Percentiles rank a stretch among this genome's conserved stretches.
Evolutionary conservation across 495 filamentous ascomycete genomes (phyloP).

Genomic region (Endocarpon pusillum): DNA sequence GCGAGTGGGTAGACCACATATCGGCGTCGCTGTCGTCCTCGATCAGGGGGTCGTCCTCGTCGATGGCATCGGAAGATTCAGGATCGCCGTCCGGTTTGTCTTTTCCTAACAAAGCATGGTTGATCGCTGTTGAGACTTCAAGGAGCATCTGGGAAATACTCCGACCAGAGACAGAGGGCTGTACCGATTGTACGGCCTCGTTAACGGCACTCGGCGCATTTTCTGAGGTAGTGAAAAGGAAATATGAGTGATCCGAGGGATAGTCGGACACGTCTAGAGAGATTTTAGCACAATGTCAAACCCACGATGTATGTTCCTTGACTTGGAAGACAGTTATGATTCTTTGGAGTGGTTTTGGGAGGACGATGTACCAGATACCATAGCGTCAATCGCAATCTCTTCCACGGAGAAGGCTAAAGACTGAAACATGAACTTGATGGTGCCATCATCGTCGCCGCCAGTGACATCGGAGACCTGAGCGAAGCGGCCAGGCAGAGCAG

Average conservation of each 20-base stretch:
- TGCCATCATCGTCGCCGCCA: slow-evolving; percentile 42
- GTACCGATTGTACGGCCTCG: slow-evolving; percentile 26
- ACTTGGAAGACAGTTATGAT: slow-evolving; percentile 1
- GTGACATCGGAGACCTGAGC: slow-evolving; percentile 28
- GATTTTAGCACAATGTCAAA: slow-evolving; percentile 4
- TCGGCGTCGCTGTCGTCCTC: slow-evolving; percentile 20
- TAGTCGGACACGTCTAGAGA: slow-evolving; percentile 44
- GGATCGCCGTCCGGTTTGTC: slow-evolving; percentile 6
- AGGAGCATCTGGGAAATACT: slow-evolving; percentile 19
- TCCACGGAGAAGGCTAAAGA: slow-evolving; percentile 9
- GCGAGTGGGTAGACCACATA: slow-evolving; percentile 10
- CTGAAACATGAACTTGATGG: slow-evolving; percentile 38
- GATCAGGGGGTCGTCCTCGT: slow-evolving; percentile 19
- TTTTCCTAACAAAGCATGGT: slow-evolving; percentile 13
- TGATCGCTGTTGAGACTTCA: slow-evolving; percentile 22
- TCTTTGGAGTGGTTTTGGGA: background rate
- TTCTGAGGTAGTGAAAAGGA: slow-evolving; percentile 39
- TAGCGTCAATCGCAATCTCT: slow-evolving; percentile 31
- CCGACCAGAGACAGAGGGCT: slow-evolving; percentile 11
- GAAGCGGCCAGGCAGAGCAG: slow-evolving; percentile 15
- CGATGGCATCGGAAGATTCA: slow-evolving; percentile 13
- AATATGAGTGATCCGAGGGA: slow-evolving; percentile 40
- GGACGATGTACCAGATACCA: slow-evolving; percentile 34
- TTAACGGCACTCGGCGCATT: slow-evolving; percentile 28
- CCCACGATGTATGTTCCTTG: too few relatives aligned